These are phyloP conservation scores for Aspergillus carlsbadensis DNA, from an alignment of 495 filamentous ascomycete genomes.

Conservation along the genomic window DNA sequence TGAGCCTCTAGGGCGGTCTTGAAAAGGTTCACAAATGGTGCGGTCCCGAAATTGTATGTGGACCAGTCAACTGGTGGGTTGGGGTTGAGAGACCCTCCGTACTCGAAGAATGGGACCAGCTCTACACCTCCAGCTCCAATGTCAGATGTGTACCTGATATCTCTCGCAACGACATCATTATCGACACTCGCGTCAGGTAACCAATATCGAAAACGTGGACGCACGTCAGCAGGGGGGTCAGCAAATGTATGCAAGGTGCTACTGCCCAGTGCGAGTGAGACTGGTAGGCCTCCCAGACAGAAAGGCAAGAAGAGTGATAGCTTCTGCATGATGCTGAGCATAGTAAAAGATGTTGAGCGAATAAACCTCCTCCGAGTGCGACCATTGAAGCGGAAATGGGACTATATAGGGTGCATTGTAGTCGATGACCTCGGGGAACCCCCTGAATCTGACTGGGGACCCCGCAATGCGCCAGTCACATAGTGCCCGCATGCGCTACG, in stretches of 20 bases:
- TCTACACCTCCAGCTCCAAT: constrained; percentile 45
- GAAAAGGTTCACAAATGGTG: constrained; percentile 38
- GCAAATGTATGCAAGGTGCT: constrained; percentile 28
- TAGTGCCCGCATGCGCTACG: too few relatives aligned
- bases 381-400: too few relatives aligned
- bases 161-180: constrained; percentile 21
- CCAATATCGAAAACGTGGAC: constrained; percentile 36
- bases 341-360: too few relatives aligned
- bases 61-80: constrained; percentile 37
- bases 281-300: too few relatives aligned
- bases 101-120: constrained; percentile 41
- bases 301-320: too few relatives aligned
- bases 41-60: constrained; percentile 47
- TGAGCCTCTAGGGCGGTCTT: constrained; percentile 34
- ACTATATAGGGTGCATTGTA: too few relatives aligned
- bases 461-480: too few relatives aligned
- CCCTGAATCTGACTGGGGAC: too few relatives aligned
- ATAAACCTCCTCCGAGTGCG: too few relatives aligned
- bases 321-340: too few relatives aligned
- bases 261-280: too few relatives aligned
- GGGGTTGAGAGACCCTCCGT: constrained; percentile 23
- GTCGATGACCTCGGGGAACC: too few relatives aligned
- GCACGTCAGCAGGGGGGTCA: constrained; percentile 19
- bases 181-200: constrained; percentile 45
- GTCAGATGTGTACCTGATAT: constrained; percentile 33